phyloP scores from a whole-genome alignment of 2,329 filamentous ascomycete genomes.

The Pestalotiopsis sp. region DNA sequence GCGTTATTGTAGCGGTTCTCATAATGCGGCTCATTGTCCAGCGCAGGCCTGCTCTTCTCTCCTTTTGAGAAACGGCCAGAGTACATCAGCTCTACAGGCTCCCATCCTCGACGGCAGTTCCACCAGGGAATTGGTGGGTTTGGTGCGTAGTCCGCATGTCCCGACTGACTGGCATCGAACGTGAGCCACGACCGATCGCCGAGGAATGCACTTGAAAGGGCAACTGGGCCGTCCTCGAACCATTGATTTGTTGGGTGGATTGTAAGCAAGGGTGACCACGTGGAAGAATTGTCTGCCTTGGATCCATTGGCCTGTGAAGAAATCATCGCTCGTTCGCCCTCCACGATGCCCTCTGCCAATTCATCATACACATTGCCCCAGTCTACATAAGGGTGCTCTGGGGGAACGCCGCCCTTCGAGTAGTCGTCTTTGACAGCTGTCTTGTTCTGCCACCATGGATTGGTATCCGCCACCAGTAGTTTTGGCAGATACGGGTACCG shows the following conservation, averaged over 20 bases:
- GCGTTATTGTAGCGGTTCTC: constrained; percentile 23
- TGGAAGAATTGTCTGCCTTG: not conserved
- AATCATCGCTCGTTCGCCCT: constrained; percentile 6
- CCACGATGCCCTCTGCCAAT: constrained; percentile 23
- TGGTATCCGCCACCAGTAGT: constrained; percentile 24
- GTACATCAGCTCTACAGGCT: constrained; percentile 23
- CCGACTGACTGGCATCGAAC: constrained; percentile 23
- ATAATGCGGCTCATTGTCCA: constrained; percentile 25
- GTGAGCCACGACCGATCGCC: constrained; percentile 22
- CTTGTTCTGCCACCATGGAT: constrained; percentile 25
- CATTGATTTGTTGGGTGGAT: constrained; percentile 26
- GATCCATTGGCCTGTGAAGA: not conserved
- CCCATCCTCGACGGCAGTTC: constrained; percentile 19
- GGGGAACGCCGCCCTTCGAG: constrained; percentile 20
- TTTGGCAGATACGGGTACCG: constrained; percentile 28
- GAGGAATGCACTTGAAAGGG: constrained; percentile 21
- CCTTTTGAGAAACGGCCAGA: constrained; percentile 14
- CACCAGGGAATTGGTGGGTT: constrained; percentile 24
- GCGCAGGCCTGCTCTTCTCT: constrained; percentile 18
- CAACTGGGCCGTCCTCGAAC: constrained; percentile 22
- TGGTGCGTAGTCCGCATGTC: constrained; percentile 22
- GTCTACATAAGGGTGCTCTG: constrained; percentile 15
- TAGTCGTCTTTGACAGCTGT: constrained; percentile 23
- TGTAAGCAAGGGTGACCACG: constrained; percentile 20
- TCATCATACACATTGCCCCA: constrained; percentile 23